Base-by-base conservation (phyloP, 176 grass and related monocot genomes). In the Pontederia crassipes region DNA sequence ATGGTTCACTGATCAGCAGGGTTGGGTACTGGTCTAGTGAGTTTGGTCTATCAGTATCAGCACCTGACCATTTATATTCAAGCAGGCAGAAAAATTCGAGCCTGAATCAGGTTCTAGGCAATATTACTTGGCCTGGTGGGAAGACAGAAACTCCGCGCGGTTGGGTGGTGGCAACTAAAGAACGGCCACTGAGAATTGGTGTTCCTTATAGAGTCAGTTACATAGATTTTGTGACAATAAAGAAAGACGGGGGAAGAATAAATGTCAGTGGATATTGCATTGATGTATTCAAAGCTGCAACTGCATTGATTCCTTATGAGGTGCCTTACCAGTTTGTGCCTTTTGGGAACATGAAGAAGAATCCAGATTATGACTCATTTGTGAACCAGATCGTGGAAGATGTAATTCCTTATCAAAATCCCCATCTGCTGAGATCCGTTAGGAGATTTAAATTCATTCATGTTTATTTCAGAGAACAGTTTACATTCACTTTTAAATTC, bases 351-450 rank as follows among this genome's bases (percentile, higher is more conserved):
- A 59, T 58, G 1, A 28, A 4, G 17, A 46, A 49, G 16, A 73
- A 73, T 63, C 71, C 71, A 63, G 48, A 73, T 63, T 73, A 73
- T 48, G 32, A 73, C 63, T 49, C 62, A 16, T 59, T 73, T 64
- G 71, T 73, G 71, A 55, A 45, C n/a, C 46, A 63, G 71, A 32
- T 73, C 46, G 59, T 15, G 5, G 59, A 73, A 73, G 15, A 73
- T 62, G 71, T 73, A 73, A 73, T 53, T 73, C 24, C 59, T 46
- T 48, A 35, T 4, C 14, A 27, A 9, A 17, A 55, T 54, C 12
- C 28, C 64, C 15, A 17, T 40, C 20, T 11, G 11, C 55, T 29
- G 28, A 58, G 17, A 48, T 64, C 13, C 26, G 18, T 55, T 17
- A 28, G n/a, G 45, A 20, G 24, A 1, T 54, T 45, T 2, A 3